Base-by-base conservation (phyloP, 2,329 filamentous ascomycete genomes). In the Cryphonectria nitschkei region DNA sequence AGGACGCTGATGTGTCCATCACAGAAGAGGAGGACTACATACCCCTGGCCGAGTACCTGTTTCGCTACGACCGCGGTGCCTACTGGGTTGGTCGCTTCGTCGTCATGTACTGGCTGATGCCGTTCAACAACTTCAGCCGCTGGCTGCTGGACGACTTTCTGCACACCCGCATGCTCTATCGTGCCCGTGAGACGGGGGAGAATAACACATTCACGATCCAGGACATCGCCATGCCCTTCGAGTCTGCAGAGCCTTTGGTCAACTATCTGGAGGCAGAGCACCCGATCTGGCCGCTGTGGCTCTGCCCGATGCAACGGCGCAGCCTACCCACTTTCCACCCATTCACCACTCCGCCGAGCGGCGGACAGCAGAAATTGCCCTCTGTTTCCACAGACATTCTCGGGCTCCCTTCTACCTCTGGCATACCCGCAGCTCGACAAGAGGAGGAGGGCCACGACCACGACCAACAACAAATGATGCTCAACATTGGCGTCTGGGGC, bases 401-500 rank as follows among this genome's bases (percentile, higher is more conserved):
- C 65, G 65, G 61, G n/a, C 61, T 63, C n/a, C 61, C 61, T 7
- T n/a, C 32, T 1, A 62, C 73, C 63, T 68, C 62, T 8, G 63
- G 75, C 67, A 16, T 16, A 19, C 43, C 43, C 16, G 8, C 46
- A 5, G 1, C 6, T 50, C 46, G n/a, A 50, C 22, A 50, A 16
- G 43, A 22, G 43, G 43, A 50, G 9, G 46, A 50, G 19, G 46
- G 11, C 19, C 43, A 22, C 19, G 8, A 22, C 80, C 70, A 3
- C 50, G 29, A 29, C 52, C 73, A 75, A 6, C 68, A 74, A 19
- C 65, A 74, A 75, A 82, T 80, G 72, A 86, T 89, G 80, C 84
- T 91, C 72, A 91, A 90, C 77, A 83, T 91, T 61, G 89, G 89
- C 26, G 87, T 97, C 46, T 97, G 93, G 93, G 93, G 93, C 19